These are phyloP conservation scores for Sporodiniella umbellata DNA, from an alignment of 371 early-diverging fungal species.

Conservation along the genomic window DNA sequence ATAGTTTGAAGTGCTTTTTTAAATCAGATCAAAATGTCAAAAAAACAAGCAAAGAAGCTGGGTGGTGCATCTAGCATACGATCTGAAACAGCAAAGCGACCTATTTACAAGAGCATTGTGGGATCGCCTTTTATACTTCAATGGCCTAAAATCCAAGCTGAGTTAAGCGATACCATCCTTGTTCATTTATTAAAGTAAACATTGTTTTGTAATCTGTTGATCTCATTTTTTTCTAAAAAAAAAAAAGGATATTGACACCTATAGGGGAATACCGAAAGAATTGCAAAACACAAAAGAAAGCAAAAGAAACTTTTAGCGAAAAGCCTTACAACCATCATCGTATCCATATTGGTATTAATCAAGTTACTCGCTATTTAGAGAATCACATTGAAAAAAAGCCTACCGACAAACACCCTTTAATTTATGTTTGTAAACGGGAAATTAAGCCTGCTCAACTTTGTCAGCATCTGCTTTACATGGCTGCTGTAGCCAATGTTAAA, in stretches of 20 bases:
- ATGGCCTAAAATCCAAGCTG: slow-evolving; percentile 29
- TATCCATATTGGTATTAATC: slow-evolving; percentile 27
- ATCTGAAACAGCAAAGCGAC: slow-evolving; percentile 12
- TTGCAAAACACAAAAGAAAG: slow-evolving; percentile 10
- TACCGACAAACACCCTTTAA: not conserved
- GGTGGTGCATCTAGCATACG: not conserved
- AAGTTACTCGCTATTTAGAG: slow-evolving; percentile 28
- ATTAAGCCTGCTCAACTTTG: slow-evolving; percentile 32
- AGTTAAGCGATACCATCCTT: slow-evolving; percentile 19
- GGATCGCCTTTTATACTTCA: slow-evolving; percentile 32
- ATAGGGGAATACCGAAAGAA: slow-evolving; percentile 17
- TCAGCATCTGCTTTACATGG: slow-evolving; percentile 33
- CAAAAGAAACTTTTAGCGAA: not conserved
- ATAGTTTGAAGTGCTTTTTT: too few relatives aligned
- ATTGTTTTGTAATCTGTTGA: not conserved
- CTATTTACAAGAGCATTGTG: slow-evolving; percentile 29
- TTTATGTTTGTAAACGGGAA: slow-evolving; percentile 40
- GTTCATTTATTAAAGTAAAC: slow-evolving; percentile 23
- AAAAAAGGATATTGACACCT: slow-evolving; percentile 23
- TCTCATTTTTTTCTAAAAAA: not conserved
- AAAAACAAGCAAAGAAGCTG: not conserved
- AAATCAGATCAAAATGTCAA: too few relatives aligned
- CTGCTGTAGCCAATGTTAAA: slow-evolving; percentile 24
- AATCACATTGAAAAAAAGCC: slow-evolving; percentile 10
- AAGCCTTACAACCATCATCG: slow-evolving; percentile 24